Evolutionary conservation across 2,329 filamentous ascomycete genomes (phyloP), one percentile per base, ranked within the genome.

Genomic region (Polychaeton citri): DNA sequence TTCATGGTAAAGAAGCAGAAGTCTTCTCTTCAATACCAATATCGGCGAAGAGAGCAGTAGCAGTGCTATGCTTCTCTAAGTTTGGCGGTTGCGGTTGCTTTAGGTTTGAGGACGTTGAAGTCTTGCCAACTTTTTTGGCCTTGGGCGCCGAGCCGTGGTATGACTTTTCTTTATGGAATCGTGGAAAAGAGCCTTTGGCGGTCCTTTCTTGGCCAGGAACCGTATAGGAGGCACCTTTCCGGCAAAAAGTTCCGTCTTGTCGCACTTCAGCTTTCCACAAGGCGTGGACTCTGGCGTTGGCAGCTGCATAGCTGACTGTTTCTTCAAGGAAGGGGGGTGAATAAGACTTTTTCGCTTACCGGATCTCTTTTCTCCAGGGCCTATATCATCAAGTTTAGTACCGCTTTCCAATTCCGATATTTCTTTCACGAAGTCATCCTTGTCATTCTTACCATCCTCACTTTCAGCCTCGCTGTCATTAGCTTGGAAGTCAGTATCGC

Each of bases 401-500:
- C 34, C 39, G 32, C 38, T 40, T 15, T 28, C 15, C 5, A 4
- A 10, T 12, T 28, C 24, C 7, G 7, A 15, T 15, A 33, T 21
- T 42, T 39, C 40, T 19, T 46, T 39, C 19, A 36, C 36, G 13
- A 38, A 18, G 5, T 8, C 32, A 19, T 21, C 33, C 5, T 19
- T 13, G 16, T 37, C 34, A 10, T 35, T 35, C 8, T 37, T 26
- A 9, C 53, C 57, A 20, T 54, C 57, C 37, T 41, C 47, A 32
- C 48, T 47, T 16, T 58, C 54, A 3, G 33, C 51, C 18, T 58
- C 59, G 30, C 52, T 60, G 12, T 58, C 55, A 8, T 58, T 54
- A 10, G 55, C 62, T 34, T 66, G 63, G 46, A 69, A 70, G 43
- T 68, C 66, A 12, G 66, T 70, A 43, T 69, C 66, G 38, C 58